A percentile compares a stretch with the other conserved stretches of the same genome.
phyloP scores from a whole-genome alignment of 352 stramenopile species.

The Globisporangium cylindrosporum region DNA sequence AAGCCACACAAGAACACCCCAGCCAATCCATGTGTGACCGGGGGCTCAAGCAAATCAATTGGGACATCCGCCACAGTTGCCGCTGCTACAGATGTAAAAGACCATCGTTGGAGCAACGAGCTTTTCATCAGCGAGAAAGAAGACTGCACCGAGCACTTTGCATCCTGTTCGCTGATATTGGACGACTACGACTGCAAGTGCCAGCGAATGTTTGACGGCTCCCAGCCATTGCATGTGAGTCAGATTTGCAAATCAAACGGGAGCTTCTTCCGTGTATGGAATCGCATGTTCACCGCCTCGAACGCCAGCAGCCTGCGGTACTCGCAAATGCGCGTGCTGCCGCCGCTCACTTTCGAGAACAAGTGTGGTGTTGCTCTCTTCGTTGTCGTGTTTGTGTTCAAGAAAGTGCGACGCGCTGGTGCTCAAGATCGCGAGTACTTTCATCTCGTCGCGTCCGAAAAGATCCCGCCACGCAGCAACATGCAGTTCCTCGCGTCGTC shows the following conservation, averaged over 20 bases:
- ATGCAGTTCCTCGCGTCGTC: slow-evolving; percentile 66
- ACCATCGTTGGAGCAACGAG: slow-evolving; percentile 83
- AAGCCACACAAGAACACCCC: slow-evolving; percentile 34
- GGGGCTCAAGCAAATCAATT: not conserved
- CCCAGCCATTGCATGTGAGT: slow-evolving; percentile 64
- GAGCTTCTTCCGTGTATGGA: slow-evolving; percentile 68
- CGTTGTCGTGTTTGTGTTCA: slow-evolving; percentile 74
- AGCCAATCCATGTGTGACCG: not conserved
- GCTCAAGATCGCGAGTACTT: slow-evolving; percentile 68
- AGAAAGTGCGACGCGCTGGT: slow-evolving; percentile 60
- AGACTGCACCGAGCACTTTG: slow-evolving; percentile 51
- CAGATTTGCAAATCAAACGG: slow-evolving; percentile 70
- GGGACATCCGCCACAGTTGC: not conserved
- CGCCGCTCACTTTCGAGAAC: slow-evolving; percentile 74
- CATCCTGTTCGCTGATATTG: slow-evolving; percentile 61
- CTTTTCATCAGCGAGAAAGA: slow-evolving; percentile 72
- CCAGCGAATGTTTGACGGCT: slow-evolving; percentile 77
- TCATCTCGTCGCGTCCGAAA: slow-evolving; percentile 68
- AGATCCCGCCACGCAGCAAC: slow-evolving; percentile 41
- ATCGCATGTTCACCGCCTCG: slow-evolving; percentile 56
- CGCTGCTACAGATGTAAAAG: slow-evolving; percentile 21
- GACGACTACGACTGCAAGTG: slow-evolving; percentile 77
- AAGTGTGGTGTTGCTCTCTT: slow-evolving; percentile 70
- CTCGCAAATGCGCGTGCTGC: slow-evolving; percentile 59
- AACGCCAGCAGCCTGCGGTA: slow-evolving; percentile 69